Evolutionary conservation across 75 land plant species (phyloP), one percentile per base, ranked within the genome.

Genomic region (Picea glauca): DNA sequence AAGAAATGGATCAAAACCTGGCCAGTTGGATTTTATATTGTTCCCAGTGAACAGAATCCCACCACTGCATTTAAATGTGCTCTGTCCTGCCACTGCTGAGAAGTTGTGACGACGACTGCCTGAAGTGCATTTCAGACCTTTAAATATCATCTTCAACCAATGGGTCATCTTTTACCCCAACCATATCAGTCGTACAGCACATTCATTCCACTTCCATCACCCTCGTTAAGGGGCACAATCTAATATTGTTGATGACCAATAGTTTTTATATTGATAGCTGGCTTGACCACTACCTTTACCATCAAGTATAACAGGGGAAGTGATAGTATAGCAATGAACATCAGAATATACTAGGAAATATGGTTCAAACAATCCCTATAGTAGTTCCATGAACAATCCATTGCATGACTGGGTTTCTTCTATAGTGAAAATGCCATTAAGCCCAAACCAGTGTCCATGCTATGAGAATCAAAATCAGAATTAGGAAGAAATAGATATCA

Each of bases 381-480:
- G 63, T 61, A 18, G n/a, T 61, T 61, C n/a, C 15, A 14, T 61
- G 63, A 61, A 61, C 21, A 61, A 18, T 18, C 21, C 21, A n/a
- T 46, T 6, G 54, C 54, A 7, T 7, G 21, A 61, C 18, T 61
- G 63, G 63, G 21, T 61, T 61, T 61, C 63, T 61, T 61, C 63
- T 66, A 30, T 66, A 66, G 32, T 30, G 31, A 66, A 66, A 66
- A 66, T 66, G 12, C 38, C 70, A 30, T 66, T n/a, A 66, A 66
- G 31, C 38, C 15, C 33, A 32, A 66, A 66, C 68, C 38, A 30
- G 2, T 32, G 31, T 66, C 68, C 35, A 66, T 66, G 13, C 4
- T 66, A 66, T 32, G 68, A 66, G 13, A 66, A 66, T 23, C 68
- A 66, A 66, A 66, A 66, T 66, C 68, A 66, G 31, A 66, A 66